phyloP scores from a whole-genome alignment of 2,329 filamentous ascomycete genomes.

The Cladophialophora chaetospira region DNA sequence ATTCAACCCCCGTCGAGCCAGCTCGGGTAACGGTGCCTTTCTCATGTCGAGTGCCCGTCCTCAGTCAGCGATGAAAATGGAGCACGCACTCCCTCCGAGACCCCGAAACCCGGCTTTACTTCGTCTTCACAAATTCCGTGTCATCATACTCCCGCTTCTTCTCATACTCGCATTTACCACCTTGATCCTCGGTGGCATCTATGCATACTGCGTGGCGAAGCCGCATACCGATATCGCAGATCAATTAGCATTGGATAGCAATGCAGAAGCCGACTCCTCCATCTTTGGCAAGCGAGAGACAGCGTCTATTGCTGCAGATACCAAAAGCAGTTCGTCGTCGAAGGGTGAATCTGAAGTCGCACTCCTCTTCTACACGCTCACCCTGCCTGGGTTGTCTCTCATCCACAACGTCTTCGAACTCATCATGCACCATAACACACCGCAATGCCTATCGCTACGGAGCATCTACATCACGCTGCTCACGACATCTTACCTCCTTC shows the following conservation, averaged over 20 bases:
- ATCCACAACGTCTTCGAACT: conserved; percentile 27
- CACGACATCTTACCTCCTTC: conserved; percentile 19
- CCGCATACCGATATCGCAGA: conserved; percentile 30
- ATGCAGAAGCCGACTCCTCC: conserved; percentile 25
- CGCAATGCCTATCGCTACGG: conserved; percentile 15
- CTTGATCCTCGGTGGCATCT: conserved; percentile 30
- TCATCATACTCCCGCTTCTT: conserved; percentile 24
- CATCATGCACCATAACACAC: conserved; percentile 24
- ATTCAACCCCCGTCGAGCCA: conserved; percentile 19
- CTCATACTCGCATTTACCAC: conserved; percentile 30
- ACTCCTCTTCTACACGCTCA: conserved; percentile 31
- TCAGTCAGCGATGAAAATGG: conserved; percentile 1
- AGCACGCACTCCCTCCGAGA: conserved; percentile 5
- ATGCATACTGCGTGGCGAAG: conserved; percentile 33
- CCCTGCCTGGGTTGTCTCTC: conserved; percentile 18
- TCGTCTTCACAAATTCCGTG: conserved; percentile 25
- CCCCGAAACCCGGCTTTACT: conserved; percentile 13
- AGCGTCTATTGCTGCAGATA: background rate
- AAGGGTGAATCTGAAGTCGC: conserved; percentile 15
- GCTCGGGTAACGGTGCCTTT: conserved; percentile 17
- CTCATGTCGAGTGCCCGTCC: conserved; percentile 19
- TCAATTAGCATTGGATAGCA: conserved; percentile 16
- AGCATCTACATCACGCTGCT: conserved; percentile 34
- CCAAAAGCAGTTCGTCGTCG: background rate
- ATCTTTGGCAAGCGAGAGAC: conserved; percentile 17